phyloP scores from a whole-genome alignment of 345 rosid genomes.

The Psidium guajava region DNA sequence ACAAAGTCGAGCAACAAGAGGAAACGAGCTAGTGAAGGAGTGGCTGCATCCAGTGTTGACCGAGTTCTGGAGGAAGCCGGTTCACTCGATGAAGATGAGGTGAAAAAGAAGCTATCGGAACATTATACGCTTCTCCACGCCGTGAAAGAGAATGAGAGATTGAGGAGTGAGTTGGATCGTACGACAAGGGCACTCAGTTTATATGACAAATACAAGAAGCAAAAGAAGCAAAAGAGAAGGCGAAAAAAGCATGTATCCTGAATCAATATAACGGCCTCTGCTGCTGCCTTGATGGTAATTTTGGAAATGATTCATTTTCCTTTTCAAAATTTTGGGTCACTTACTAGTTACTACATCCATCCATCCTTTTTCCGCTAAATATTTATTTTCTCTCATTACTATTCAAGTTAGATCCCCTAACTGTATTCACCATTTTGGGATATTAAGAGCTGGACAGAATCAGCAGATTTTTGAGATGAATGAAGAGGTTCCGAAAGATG shows the following conservation, averaged over 20 bases:
- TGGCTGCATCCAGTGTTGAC: neutral
- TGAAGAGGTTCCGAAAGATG: neutral
- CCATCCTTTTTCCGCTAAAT: neutral
- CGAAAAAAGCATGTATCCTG: neutral
- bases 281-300: neutral
- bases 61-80: neutral
- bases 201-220: constrained; percentile 39
- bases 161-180: constrained; percentile 29
- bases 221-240: constrained; percentile 23
- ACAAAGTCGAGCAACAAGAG: constrained; percentile 40
- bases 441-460: neutral
- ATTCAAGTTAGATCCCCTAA: neutral
- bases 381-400: neutral
- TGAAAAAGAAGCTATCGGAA: constrained; percentile 38
- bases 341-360: neutral
- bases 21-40: constrained; percentile 25
- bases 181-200: constrained; percentile 20
- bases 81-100: constrained; percentile 25
- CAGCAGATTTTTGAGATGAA: neutral
- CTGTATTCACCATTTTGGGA: neutral
- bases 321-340: neutral
- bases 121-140: constrained; percentile 42
- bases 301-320: neutral
- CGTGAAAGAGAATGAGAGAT: constrained; percentile 51
- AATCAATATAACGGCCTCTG: neutral